phyloP scores from a whole-genome alignment of 2,329 filamentous ascomycete genomes.

The Talaromyces verruculosus region DNA sequence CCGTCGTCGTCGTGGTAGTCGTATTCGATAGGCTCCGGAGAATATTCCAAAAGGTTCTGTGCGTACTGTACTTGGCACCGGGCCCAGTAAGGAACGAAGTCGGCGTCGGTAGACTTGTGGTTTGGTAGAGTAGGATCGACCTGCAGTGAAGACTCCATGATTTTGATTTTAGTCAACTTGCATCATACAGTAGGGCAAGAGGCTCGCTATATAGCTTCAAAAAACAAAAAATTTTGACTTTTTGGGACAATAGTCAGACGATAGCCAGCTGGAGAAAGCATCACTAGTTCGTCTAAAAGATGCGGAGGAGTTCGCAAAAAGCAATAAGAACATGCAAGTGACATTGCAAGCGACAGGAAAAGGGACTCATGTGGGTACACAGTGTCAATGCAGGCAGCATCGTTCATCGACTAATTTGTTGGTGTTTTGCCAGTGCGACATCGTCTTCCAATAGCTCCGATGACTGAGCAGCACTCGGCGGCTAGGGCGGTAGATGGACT shows the following conservation, averaged over 20 bases:
- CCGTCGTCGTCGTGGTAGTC: conserved; percentile 45
- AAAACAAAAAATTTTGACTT: not conserved
- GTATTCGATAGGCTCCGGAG: conserved; percentile 45
- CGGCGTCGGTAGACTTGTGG: conserved; percentile 23
- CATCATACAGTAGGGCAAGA: not conserved
- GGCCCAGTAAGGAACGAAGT: conserved; percentile 42
- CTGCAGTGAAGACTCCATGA: conserved; percentile 27
- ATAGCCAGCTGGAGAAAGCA: conserved; percentile 10
- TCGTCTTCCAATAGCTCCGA: conserved; percentile 1
- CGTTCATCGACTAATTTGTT: conserved; percentile 3
- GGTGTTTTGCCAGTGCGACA: not conserved
- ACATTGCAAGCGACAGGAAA: conserved; percentile 9
- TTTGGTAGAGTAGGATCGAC: not conserved
- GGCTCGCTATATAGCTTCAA: conserved; percentile 13
- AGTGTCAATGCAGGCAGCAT: conserved; percentile 10
- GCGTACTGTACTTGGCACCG: conserved; percentile 40
- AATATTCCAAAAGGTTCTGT: conserved; percentile 41
- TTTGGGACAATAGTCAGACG: conserved; percentile 16
- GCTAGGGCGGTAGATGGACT: conserved; percentile 15
- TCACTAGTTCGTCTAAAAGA: conserved; percentile 5
- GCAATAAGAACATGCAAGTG: conserved; percentile 3
- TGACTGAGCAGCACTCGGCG: conserved; percentile 6
- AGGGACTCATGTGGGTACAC: conserved; percentile 18
- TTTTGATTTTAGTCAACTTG: conserved; percentile 20
- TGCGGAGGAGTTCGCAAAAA: not conserved